Conservation (phyloP, 306 rosid genomes). For the Dryas drummondii region DNA sequence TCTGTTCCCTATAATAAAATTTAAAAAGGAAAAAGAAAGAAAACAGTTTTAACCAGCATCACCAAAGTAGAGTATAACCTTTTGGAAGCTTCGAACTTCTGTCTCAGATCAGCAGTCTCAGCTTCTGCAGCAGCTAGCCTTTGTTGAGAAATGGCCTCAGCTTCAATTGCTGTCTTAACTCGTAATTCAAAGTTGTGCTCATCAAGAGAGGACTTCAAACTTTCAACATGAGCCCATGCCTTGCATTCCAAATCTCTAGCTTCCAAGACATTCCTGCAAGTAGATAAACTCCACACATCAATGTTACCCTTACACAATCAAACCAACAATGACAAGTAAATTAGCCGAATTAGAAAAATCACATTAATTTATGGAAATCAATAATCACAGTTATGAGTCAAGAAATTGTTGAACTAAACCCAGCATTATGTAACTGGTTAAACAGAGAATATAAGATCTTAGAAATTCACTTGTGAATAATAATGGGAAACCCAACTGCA, state of each 20-base stretch:
- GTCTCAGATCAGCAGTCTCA: constrained; percentile 77
- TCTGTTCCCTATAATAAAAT: not conserved
- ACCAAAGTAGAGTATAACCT: constrained; percentile 44
- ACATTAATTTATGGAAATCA: not conserved
- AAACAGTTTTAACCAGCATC: constrained; percentile 13
- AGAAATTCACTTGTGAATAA: not conserved
- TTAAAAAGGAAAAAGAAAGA: not conserved
- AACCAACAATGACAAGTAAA: constrained; percentile 3
- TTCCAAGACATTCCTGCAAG: constrained; percentile 73
- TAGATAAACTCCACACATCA: constrained; percentile 19
- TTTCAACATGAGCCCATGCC: constrained; percentile 83
- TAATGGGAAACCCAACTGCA: not conserved
- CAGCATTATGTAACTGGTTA: not conserved
- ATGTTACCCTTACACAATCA: constrained; percentile 3
- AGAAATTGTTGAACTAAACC: not conserved
- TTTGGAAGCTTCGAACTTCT: constrained; percentile 68
- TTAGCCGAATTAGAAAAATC: not conserved
- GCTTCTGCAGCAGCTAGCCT: constrained; percentile 97
- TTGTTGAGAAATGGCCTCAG: constrained; percentile 89
- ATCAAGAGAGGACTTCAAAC: constrained; percentile 78
- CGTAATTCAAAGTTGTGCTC: constrained; percentile 82
- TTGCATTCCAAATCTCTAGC: constrained; percentile 81
- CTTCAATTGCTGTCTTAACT: constrained; percentile 92
- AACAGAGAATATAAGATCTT: not conserved
- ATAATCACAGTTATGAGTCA: not conserved